Evolutionary conservation across 2,329 filamentous ascomycete species (phyloP), one percentile per base, ranked within the genome.

Genomic region (Scorias spongiosa): DNA sequence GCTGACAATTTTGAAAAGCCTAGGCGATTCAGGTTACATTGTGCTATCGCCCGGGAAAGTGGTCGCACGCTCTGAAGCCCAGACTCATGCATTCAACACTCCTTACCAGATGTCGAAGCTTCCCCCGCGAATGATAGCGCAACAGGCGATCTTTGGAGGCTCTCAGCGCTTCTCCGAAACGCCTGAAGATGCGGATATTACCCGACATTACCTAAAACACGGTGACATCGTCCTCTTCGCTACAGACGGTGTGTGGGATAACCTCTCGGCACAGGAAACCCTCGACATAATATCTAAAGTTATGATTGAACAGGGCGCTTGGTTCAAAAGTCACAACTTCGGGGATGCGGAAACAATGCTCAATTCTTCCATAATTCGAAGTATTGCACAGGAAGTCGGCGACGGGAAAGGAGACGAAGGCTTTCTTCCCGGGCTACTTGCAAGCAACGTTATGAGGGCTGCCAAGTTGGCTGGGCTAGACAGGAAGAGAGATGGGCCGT

Each of bases 31-130:
- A 20, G 91, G 91, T 29, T 96, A 88, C 61, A 74, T 96, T 44
- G 81, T 93, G 48, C 71, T 96, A 47, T 79, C 87, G 11, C 75
- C 85, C 20, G 93, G 89, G 52, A 85, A 83, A 11, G 84, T 98
- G 29, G 81, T 91, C 61, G 76, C 81, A 44, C 81, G 79, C 57
- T 93, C 87, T 2, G 75, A 80, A 40, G 82, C 86, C 18, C 91
- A 98, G 64, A 95, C 87, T 1, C 91, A 98, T 62, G 87, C 81
- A 38, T 98, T 98, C 73, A 98, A 98, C 64, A 96, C 91, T 0
- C 91, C 91, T 0, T 98, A 84, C 59, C 91, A 98, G 63, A 75
- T 98, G 36, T 89, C 86, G 43, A 79, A 94, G 43, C 80, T 95
- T 7, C 89, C 91, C 1, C 76, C 81, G 2, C 77, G 75, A 53